Evolutionary conservation across 306 rosid genomes (phyloP).

Genomic region (Urtica urens): DNA sequence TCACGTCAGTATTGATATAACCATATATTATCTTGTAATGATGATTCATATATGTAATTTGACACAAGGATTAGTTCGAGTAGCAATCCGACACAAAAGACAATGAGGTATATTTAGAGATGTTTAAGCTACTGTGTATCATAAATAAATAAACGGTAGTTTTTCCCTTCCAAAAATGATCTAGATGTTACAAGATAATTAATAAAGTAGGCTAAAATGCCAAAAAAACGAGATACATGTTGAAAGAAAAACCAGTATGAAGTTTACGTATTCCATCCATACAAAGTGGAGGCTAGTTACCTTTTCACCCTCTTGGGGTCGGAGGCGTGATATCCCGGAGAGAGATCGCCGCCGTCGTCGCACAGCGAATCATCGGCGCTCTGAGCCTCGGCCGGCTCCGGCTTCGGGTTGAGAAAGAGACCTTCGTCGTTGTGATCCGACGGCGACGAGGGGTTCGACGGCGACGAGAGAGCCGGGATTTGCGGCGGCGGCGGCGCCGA

Average conservation of each 20-base stretch:
- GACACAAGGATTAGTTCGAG: too few species aligned
- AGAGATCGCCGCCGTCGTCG: conserved; percentile 20
- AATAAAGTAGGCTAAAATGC: too few species aligned
- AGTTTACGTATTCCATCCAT: not conserved
- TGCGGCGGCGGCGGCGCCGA: conserved; percentile 11
- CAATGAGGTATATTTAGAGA: not conserved
- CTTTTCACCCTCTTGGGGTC: conserved; percentile 96
- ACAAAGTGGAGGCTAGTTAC: conserved; percentile 24
- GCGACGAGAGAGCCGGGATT: conserved; percentile 30
- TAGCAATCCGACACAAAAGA: too few species aligned
- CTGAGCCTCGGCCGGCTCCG: conserved; percentile 59
- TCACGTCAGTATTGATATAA: too few species aligned
- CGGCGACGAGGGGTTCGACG: conserved; percentile 53
- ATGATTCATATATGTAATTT: too few species aligned
- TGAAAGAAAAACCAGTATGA: not conserved
- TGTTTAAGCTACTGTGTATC: too few species aligned
- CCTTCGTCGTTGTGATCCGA: conserved; percentile 42
- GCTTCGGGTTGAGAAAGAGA: conserved; percentile 33
- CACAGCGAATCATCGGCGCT: conserved; percentile 32
- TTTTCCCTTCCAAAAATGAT: too few species aligned
- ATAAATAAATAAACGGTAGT: too few species aligned
- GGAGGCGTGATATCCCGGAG: conserved; percentile 23
- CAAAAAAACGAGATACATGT: too few species aligned
- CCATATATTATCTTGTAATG: too few species aligned
- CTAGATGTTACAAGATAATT: too few species aligned